Percentiles rank a stretch among this genome's conserved stretches.
Conservation (phyloP, 495 filamentous ascomycete species). For the Trichoderma gamsii region DNA sequence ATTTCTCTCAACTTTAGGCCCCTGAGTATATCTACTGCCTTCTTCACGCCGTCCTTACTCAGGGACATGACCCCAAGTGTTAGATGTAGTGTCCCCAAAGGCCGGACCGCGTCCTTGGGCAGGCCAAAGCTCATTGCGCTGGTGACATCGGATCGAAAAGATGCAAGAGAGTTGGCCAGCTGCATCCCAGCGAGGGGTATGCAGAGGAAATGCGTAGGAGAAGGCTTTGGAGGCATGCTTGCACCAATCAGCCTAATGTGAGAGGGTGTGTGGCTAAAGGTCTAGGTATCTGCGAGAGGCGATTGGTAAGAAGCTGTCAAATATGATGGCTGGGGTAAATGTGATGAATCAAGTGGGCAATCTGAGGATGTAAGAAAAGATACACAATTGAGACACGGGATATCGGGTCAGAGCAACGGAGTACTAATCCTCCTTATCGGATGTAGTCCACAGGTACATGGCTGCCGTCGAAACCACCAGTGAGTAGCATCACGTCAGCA, state of each 20-base stretch:
- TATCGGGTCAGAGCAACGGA: background rate
- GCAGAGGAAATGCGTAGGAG: constrained; percentile 84
- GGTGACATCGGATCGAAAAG: constrained; percentile 55
- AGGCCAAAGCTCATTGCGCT: constrained; percentile 30
- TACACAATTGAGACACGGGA: background rate
- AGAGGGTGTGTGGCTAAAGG: background rate
- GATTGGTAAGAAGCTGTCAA: background rate
- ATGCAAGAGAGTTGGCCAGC: constrained; percentile 51
- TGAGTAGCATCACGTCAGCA: background rate
- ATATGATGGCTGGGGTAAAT: background rate
- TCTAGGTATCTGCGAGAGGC: background rate
- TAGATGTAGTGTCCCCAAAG: constrained; percentile 74
- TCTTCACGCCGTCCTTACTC: constrained; percentile 43
- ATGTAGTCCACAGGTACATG: background rate
- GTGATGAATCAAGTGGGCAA: background rate
- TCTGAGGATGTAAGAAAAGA: background rate
- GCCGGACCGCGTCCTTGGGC: constrained; percentile 61
- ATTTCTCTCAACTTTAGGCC: constrained; percentile 48
- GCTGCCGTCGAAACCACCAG: background rate
- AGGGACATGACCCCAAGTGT: constrained; percentile 87
- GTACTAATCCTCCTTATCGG: background rate
- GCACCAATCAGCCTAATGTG: constrained; percentile 11
- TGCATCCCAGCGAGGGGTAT: constrained; percentile 67
- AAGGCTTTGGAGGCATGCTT: constrained; percentile 27
- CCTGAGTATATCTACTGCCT: constrained; percentile 51